A percentile compares a stretch with the other conserved stretches of the same genome.
These are phyloP conservation scores for Solanum neorickii DNA, from an alignment of 257 asterid genomes.

Conservation along the genomic window DNA sequence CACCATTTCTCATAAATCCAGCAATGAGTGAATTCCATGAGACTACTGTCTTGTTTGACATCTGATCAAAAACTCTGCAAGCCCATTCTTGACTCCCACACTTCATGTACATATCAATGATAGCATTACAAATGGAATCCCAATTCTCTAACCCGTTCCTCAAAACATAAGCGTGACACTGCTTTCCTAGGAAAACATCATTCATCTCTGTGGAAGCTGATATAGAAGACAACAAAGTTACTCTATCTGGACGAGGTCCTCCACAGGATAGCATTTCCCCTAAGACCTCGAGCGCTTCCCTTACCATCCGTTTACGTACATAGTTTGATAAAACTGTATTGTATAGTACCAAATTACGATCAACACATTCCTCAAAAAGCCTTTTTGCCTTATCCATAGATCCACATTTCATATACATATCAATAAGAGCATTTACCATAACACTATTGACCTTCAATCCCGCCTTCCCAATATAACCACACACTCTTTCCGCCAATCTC, in stretches of 20 bases:
- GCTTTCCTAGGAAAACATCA: slow-evolving; percentile 27
- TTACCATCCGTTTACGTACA: slow-evolving; percentile 25
- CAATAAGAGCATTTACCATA: slow-evolving; percentile 41
- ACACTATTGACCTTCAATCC: slow-evolving; percentile 22
- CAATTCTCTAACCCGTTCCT: slow-evolving; percentile 29
- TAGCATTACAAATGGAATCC: slow-evolving; percentile 37
- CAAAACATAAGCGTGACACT: slow-evolving; percentile 38
- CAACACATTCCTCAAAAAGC: slow-evolving; percentile 24
- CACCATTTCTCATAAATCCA: slow-evolving; percentile 39
- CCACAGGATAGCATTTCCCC: slow-evolving; percentile 14
- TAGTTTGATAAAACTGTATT: slow-evolving; percentile 45
- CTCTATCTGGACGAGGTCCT: slow-evolving; percentile 40
- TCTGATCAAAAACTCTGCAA: slow-evolving; percentile 26
- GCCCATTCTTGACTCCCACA: slow-evolving; percentile 31
- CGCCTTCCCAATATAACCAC: slow-evolving; percentile 6
- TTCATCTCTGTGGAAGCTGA: slow-evolving; percentile 33
- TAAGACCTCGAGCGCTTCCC: slow-evolving; percentile 30
- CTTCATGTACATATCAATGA: slow-evolving; percentile 48
- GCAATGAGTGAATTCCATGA: slow-evolving; percentile 48
- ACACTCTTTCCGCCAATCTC: slow-evolving; percentile 29
- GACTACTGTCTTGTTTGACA: slow-evolving; percentile 35
- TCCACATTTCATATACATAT: slow-evolving; percentile 55
- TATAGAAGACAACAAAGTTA: slow-evolving; percentile 36
- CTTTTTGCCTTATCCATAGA: slow-evolving; percentile 24
- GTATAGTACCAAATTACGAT: slow-evolving; percentile 32